Evolutionary conservation across 352 stramenopile genomes (phyloP).

Genomic region (Globisporangium parvum): DNA sequence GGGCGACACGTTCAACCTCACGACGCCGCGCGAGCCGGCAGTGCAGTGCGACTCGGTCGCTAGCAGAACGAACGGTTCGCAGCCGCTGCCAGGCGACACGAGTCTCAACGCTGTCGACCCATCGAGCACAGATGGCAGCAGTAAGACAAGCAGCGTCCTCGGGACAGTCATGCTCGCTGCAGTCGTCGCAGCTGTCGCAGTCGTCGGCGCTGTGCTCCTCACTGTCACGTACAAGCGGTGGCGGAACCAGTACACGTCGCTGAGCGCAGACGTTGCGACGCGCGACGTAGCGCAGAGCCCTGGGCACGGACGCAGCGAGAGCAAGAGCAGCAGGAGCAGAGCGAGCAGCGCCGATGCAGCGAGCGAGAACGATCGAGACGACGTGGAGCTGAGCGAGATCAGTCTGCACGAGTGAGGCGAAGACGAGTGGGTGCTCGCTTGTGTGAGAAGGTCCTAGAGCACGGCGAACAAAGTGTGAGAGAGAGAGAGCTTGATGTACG

Average conservation of each 20-base stretch:
- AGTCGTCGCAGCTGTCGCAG: conserved; percentile 24
- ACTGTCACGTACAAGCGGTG: conserved; percentile 36
- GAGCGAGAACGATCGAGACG: conserved; percentile 6
- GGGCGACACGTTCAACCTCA: conserved; percentile 47
- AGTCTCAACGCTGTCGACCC: not conserved
- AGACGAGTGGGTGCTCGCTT: not conserved
- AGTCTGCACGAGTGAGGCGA: conserved; percentile 30
- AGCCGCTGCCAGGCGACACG: not conserved
- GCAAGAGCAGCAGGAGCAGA: conserved; percentile 1
- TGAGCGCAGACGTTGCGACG: conserved; percentile 18
- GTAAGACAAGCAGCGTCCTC: conserved; percentile 22
- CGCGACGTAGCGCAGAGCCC: conserved; percentile 4
- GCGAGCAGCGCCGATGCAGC: conserved; percentile 12
- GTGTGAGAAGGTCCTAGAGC: not conserved
- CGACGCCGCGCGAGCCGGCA: conserved; percentile 10
- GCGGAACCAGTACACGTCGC: conserved; percentile 52
- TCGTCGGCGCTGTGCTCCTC: conserved; percentile 27
- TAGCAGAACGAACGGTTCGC: not conserved
- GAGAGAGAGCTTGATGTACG: not conserved
- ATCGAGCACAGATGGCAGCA: not conserved
- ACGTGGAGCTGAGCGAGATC: conserved; percentile 46
- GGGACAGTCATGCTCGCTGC: conserved; percentile 26
- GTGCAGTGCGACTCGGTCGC: conserved; percentile 3
- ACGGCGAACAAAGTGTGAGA: not conserved
- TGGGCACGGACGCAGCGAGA: conserved; percentile 15